Evolutionary conservation across 1,139 yeast genomes (phyloP).

Genomic region (Pneumocystis murina): DNA sequence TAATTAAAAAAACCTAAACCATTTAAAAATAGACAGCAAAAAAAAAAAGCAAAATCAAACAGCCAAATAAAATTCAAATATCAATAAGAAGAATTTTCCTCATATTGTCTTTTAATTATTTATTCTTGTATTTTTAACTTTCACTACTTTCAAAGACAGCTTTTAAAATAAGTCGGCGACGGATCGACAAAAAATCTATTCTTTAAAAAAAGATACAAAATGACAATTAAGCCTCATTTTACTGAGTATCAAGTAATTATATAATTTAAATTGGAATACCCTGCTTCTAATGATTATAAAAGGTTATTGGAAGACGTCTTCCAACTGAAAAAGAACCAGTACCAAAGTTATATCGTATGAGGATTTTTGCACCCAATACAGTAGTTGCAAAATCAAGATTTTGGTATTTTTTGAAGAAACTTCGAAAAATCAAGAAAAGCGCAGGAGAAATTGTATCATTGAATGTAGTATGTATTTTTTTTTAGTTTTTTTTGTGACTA

Average conservation of each 20-base stretch:
- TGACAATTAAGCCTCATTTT: background rate
- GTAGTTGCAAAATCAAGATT: conserved; percentile 99
- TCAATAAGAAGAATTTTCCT: no score
- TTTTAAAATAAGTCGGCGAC: background rate
- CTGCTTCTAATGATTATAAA: conserved; percentile 34
- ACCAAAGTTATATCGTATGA: conserved; percentile 99
- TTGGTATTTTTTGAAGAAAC: conserved; percentile 99
- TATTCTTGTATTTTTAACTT: background rate
- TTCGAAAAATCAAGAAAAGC: conserved; percentile 99
- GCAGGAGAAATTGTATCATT: conserved; percentile 97
- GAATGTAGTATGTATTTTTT: conserved; percentile 32
- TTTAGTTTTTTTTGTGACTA: background rate
- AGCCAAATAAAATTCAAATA: no score
- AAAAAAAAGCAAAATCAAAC: no score
- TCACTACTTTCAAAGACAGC: background rate
- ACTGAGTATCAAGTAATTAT: background rate
- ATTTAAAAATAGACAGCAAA: background rate
- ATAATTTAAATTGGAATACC: background rate
- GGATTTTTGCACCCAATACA: conserved; percentile 96
- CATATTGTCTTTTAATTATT: background rate
- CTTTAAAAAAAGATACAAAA: background rate
- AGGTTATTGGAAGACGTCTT: conserved; percentile 99
- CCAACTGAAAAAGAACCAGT: conserved; percentile 98
- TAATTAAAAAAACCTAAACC: background rate
- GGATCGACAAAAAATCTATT: background rate